These are phyloP conservation scores for Leccinellum luteum DNA, from an alignment of 768 basidiomycete species.

Conservation along the genomic window DNA sequence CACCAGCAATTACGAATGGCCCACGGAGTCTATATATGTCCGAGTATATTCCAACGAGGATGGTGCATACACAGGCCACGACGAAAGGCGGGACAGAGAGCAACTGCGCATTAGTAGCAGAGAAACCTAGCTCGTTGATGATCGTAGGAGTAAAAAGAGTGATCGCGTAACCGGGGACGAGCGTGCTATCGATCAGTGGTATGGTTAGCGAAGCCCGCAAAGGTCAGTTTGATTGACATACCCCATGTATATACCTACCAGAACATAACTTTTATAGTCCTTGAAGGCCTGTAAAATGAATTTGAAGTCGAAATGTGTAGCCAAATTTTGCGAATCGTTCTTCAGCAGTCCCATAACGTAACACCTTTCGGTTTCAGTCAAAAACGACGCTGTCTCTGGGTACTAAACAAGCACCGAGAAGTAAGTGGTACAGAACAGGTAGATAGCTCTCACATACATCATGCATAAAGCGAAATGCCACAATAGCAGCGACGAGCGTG, in stretches of 20 bases:
- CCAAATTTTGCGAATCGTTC: slow-evolving; percentile 40
- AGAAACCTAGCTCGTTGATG: slow-evolving; percentile 48
- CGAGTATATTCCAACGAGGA: slow-evolving; percentile 40
- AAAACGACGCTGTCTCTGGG: slow-evolving; percentile 54
- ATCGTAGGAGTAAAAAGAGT: slow-evolving; percentile 52
- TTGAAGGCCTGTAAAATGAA: slow-evolving; percentile 47
- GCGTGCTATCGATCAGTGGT: slow-evolving; percentile 26
- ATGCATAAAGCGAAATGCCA: slow-evolving; percentile 49
- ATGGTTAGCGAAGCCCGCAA: background rate
- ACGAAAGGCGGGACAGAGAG: slow-evolving; percentile 50
- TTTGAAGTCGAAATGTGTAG: slow-evolving; percentile 41
- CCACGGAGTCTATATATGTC: slow-evolving; percentile 44
- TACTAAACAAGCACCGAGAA: slow-evolving; percentile 32
- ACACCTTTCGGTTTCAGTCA: slow-evolving; percentile 41
- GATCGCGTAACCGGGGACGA: slow-evolving; percentile 47
- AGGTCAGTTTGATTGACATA: slow-evolving; percentile 11
- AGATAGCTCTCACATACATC: slow-evolving; percentile 36
- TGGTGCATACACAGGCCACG: slow-evolving; percentile 43
- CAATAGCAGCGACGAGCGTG: slow-evolving; percentile 18
- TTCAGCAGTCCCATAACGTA: slow-evolving; percentile 35
- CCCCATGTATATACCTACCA: slow-evolving; percentile 42
- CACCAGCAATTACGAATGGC: slow-evolving; percentile 45
- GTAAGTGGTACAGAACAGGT: background rate
- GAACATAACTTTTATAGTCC: slow-evolving; percentile 41
- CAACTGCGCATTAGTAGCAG: slow-evolving; percentile 47